A percentile compares a stretch with the other conserved stretches of the same genome.
Conservation (phyloP, 495 filamentous ascomycete species). For the Copromyces sp. region DNA sequence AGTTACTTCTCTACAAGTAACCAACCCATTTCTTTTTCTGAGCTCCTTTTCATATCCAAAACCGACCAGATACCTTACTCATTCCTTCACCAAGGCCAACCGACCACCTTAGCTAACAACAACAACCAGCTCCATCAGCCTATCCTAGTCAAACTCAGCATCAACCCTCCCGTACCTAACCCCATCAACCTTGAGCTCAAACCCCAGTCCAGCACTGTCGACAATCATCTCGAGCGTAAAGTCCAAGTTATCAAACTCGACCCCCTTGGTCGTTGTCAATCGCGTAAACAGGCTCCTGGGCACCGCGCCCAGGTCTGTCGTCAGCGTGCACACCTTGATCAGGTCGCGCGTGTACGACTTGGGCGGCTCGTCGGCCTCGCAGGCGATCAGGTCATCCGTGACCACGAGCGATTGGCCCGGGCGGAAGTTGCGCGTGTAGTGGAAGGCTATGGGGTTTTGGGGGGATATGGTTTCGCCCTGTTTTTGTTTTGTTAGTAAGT, state of each 20-base stretch:
- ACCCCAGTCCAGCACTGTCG: conserved; percentile 58
- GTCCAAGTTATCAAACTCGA: conserved; percentile 66
- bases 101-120: background rate
- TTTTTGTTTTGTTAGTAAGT: background rate
- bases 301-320: conserved; percentile 61
- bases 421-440: conserved; percentile 71
- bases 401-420: conserved; percentile 55
- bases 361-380: conserved; percentile 53
- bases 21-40: background rate
- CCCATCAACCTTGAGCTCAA: conserved; percentile 65
- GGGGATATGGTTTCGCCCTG: conserved; percentile 62
- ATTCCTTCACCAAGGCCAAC: background rate
- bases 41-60: background rate
- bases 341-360: conserved; percentile 45
- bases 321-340: conserved; percentile 62
- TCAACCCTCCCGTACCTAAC: conserved; percentile 62
- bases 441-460: conserved; percentile 55
- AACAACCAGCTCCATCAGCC: background rate
- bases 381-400: conserved; percentile 64
- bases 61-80: background rate
- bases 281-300: conserved; percentile 55
- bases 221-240: conserved; percentile 69
- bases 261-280: conserved; percentile 58
- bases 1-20: background rate
- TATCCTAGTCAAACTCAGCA: conserved; percentile 52